Percentiles rank a stretch among this genome's conserved stretches.
Conservation (phyloP, 2,329 filamentous ascomycete species). For the Claviceps cyperi region DNA sequence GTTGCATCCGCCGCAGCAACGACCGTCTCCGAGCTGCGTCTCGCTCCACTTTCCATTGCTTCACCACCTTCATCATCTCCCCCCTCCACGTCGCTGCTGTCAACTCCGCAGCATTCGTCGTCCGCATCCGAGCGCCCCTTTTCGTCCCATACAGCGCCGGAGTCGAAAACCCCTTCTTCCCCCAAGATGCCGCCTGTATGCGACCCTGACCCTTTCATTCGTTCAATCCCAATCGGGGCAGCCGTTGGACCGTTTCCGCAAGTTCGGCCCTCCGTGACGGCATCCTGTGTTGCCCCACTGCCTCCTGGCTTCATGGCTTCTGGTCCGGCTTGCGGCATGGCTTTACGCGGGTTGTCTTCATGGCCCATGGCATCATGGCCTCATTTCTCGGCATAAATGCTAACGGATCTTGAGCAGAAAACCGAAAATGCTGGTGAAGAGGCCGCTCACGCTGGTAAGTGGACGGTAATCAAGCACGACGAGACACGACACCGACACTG, state of each 20-base stretch:
- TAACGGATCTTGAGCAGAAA: conserved; percentile 12
- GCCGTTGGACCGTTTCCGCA: conserved; percentile 4
- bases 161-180: conserved; percentile 14
- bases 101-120: conserved; percentile 13
- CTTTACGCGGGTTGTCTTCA: too few species aligned
- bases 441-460: conserved; percentile 25
- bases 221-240: background rate
- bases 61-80: conserved; percentile 11
- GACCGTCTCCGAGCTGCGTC: conserved; percentile 17
- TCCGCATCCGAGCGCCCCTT: conserved; percentile 13
- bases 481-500: conserved; percentile 6
- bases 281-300: conserved; percentile 8
- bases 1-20: conserved; percentile 7
- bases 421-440: conserved; percentile 24
- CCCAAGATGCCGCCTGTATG: conserved; percentile 43
- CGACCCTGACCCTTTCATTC: background rate
- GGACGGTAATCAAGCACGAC: background rate
- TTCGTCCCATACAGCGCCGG: conserved; percentile 12
- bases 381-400: background rate
- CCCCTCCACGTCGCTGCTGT: conserved; percentile 18
- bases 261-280: conserved; percentile 7
- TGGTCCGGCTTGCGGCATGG: too few species aligned
- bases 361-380: background rate
- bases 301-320: conserved; percentile 1
- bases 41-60: conserved; percentile 21